Conservation (phyloP, 192 early-diverging fungal species). For the Umbelopsis ramanniana region DNA sequence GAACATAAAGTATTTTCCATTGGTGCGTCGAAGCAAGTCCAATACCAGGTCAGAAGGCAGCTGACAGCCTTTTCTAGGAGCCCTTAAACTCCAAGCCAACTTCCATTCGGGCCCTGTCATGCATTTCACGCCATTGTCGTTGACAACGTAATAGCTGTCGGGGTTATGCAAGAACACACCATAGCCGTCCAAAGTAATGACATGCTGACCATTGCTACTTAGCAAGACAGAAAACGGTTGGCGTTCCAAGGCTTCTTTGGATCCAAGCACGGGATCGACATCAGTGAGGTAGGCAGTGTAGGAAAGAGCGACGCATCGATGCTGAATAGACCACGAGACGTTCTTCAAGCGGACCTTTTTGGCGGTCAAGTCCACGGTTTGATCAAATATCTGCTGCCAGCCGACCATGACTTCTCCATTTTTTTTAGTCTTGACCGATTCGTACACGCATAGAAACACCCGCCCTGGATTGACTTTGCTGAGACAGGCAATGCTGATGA, state of each 20-base stretch:
- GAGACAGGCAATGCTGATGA: neutral
- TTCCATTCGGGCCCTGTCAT: slow-evolving; percentile 6
- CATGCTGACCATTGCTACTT: neutral
- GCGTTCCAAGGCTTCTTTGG: slow-evolving; percentile 1
- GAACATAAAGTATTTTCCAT: slow-evolving; percentile 15
- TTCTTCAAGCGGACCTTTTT: slow-evolving; percentile 1
- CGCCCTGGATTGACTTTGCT: neutral
- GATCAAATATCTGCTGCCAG: slow-evolving; percentile 21
- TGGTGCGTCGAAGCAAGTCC: slow-evolving; percentile 3
- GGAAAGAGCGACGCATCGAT: slow-evolving; percentile 1
- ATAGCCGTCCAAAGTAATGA: slow-evolving; percentile 4
- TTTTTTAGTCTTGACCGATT: neutral
- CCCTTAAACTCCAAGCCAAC: neutral
- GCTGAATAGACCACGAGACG: neutral
- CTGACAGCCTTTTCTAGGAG: slow-evolving; percentile 14
- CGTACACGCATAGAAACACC: neutral
- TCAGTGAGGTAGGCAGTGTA: slow-evolving; percentile 8
- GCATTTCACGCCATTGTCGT: slow-evolving; percentile 14
- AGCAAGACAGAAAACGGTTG: slow-evolving; percentile 1
- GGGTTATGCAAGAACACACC: slow-evolving; percentile 2
- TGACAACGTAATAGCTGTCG: neutral
- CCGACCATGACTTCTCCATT: neutral
- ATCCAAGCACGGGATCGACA: neutral
- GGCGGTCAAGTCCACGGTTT: slow-evolving; percentile 8
- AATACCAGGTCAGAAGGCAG: slow-evolving; percentile 12